phyloP scores from a whole-genome alignment of 176 grass and related monocot genomes.

The Zea luxurians region DNA sequence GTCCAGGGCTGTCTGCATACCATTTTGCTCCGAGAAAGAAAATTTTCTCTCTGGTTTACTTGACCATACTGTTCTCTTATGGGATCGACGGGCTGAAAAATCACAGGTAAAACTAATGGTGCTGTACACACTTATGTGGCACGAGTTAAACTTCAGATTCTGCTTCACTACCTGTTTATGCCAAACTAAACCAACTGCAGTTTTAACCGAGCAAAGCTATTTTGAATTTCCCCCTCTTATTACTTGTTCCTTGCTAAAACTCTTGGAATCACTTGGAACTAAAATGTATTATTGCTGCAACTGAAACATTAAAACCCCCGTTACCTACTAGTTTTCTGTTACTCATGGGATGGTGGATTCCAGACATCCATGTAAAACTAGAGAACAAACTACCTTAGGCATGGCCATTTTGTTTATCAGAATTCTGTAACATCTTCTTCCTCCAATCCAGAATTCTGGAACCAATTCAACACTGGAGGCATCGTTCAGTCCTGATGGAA shows the following conservation, averaged over 20 bases:
- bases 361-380: neutral
- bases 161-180: neutral
- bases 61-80: constrained; percentile 86
- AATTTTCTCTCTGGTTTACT: constrained; percentile 84
- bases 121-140: neutral
- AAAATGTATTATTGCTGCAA: constrained; percentile 5
- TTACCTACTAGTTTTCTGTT: neutral
- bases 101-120: neutral
- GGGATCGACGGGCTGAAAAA: constrained; percentile 37
- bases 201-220: constrained; percentile 2
- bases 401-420: neutral
- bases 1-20: constrained; percentile 78
- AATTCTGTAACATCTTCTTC: neutral
- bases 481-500: constrained; percentile 86
- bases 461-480: constrained; percentile 78
- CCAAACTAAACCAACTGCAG: constrained; percentile 5
- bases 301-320: neutral
- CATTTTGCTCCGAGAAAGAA: constrained; percentile 75
- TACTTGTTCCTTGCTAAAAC: constrained; percentile 20
- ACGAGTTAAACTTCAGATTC: neutral
- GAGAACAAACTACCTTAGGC: neutral
- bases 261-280: constrained; percentile 14
- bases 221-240: neutral
- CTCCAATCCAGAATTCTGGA: neutral
- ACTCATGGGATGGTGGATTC: neutral